Conservation (phyloP, 805 yeast genomes). For the Metschnikowia corniflorae region DNA sequence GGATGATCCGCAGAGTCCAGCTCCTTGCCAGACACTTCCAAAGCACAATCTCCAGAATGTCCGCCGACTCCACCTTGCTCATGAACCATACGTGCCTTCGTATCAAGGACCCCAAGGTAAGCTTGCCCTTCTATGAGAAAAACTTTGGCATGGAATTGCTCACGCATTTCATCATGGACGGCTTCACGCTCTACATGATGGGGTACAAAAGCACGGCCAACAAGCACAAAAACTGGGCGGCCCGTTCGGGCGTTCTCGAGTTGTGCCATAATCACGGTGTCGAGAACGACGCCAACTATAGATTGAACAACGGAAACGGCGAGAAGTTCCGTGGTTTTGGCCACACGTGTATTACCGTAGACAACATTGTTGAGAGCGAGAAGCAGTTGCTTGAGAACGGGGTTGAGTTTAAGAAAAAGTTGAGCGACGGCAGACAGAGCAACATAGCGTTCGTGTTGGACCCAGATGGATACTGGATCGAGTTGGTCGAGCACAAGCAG, state of each 20-base stretch:
- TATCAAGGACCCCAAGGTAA: conserved; percentile 72
- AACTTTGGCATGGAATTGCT: conserved; percentile 71
- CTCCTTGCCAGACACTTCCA: conserved; percentile 5
- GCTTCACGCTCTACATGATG: conserved; percentile 66
- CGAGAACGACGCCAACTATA: conserved; percentile 53
- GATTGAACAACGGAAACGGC: conserved; percentile 74
- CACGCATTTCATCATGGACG: conserved; percentile 46
- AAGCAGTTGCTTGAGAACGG: conserved; percentile 53
- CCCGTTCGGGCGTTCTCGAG: conserved; percentile 71
- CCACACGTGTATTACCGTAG: conserved; percentile 85
- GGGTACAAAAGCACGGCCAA: conserved; percentile 49
- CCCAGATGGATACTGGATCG: conserved; percentile 97
- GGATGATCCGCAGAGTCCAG: conserved; percentile 5
- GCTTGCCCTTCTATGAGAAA: conserved; percentile 69
- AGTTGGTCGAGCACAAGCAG: conserved; percentile 61
- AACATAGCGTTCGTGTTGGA: conserved; percentile 93
- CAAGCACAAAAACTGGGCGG: conserved; percentile 42
- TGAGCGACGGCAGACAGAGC: conserved; percentile 87
- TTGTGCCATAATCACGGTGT: conserved; percentile 78
- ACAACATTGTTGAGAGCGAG: conserved; percentile 66
- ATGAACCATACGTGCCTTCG: conserved; percentile 76
- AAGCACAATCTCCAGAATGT: conserved; percentile 19
- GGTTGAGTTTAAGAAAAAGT: conserved; percentile 76
- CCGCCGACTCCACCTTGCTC: conserved; percentile 34
- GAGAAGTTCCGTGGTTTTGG: conserved; percentile 91